Percentiles rank a stretch among this genome's conserved stretches.
Conservation (phyloP, 371 early-diverging fungal species). For the Lichtheimia corymbifera region DNA sequence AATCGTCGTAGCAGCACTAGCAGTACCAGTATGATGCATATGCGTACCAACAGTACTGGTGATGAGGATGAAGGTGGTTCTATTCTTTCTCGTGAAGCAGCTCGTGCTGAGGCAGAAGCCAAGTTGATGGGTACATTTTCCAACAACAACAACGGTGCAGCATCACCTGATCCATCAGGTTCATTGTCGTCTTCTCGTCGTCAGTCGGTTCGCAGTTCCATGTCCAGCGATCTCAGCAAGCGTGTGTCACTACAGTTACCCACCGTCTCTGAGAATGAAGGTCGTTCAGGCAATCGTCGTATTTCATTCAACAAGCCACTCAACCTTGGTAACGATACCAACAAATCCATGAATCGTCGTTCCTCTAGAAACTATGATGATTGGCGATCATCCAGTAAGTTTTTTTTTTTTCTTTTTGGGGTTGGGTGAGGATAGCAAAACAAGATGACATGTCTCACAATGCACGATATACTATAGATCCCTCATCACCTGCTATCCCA, state of each 20-base stretch:
- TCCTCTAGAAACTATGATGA: slow-evolving; percentile 50
- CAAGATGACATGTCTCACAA: background rate
- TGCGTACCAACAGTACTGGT: slow-evolving; percentile 11
- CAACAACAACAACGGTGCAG: slow-evolving; percentile 6
- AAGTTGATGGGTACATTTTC: slow-evolving; percentile 53
- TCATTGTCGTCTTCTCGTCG: background rate
- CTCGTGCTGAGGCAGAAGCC: slow-evolving; percentile 53
- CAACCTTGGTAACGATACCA: slow-evolving; percentile 27
- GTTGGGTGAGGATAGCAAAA: background rate
- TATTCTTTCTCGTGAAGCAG: slow-evolving; percentile 38
- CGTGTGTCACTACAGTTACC: slow-evolving; percentile 45
- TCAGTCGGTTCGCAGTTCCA: background rate
- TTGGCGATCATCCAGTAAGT: slow-evolving; percentile 39
- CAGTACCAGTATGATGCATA: background rate
- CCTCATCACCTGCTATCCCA: slow-evolving; percentile 10
- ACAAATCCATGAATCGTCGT: slow-evolving; percentile 27
- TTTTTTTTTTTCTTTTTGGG: background rate
- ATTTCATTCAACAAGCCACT: slow-evolving; percentile 36
- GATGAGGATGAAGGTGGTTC: slow-evolving; percentile 32
- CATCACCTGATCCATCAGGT: background rate
- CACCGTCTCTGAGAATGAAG: slow-evolving; percentile 36
- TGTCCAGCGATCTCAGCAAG: slow-evolving; percentile 19
- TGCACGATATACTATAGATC: background rate
- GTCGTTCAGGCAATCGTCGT: slow-evolving; percentile 17
- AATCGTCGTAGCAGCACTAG: slow-evolving; percentile 15